These are phyloP conservation scores for Hippophae gyantsensis DNA, from an alignment of 306 rosid species.

Conservation along the genomic window DNA sequence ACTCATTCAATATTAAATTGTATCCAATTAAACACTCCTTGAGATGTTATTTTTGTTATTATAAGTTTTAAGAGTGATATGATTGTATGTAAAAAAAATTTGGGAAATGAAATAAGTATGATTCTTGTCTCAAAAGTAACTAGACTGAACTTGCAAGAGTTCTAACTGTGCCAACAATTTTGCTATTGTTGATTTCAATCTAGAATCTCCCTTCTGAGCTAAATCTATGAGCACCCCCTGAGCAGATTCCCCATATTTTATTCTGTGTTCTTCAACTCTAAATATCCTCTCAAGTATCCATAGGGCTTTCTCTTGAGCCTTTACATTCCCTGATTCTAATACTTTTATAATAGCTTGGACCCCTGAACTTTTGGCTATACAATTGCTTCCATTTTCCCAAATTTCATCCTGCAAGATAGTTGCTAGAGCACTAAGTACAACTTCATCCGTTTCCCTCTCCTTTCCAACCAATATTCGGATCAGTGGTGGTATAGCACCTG, in stretches of 20 bases:
- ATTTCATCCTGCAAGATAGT: slow-evolving; percentile 72
- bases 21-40: no score
- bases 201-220: slow-evolving; percentile 59
- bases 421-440: slow-evolving; percentile 55
- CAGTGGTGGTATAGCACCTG: slow-evolving; percentile 52
- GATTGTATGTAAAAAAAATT: neutral
- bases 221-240: slow-evolving; percentile 77
- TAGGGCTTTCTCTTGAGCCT: slow-evolving; percentile 68
- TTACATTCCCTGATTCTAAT: slow-evolving; percentile 40
- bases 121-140: slow-evolving; percentile 51
- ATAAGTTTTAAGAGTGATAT: neutral
- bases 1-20: no score
- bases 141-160: slow-evolving; percentile 59
- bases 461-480: slow-evolving; percentile 53
- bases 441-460: slow-evolving; percentile 62
- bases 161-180: slow-evolving; percentile 67
- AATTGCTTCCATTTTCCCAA: slow-evolving; percentile 64
- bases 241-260: slow-evolving; percentile 51
- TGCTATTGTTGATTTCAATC: slow-evolving; percentile 60
- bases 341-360: slow-evolving; percentile 47
- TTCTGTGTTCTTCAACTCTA: slow-evolving; percentile 46
- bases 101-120: neutral
- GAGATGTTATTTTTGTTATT: no score
- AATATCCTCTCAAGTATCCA: slow-evolving; percentile 85
- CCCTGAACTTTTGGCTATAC: slow-evolving; percentile 47